Conservation (phyloP, 805 yeast genomes). For the Lipomyces japonicus region DNA sequence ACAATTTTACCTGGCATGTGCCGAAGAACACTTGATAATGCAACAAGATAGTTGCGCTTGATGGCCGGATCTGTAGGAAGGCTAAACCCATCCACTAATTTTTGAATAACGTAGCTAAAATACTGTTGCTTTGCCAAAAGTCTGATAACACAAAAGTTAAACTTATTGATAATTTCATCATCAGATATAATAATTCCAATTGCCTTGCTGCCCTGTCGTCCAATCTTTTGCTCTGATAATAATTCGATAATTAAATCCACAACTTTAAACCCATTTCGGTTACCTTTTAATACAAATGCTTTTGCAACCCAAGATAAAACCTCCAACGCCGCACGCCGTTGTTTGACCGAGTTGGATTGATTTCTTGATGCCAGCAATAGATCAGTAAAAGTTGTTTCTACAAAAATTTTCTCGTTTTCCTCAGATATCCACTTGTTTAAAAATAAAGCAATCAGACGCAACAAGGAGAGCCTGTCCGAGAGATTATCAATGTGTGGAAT, state of each 20-base stretch:
- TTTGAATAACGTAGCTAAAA: slow-evolving; percentile 58
- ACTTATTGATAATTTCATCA: slow-evolving; percentile 55
- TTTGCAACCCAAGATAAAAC: slow-evolving; percentile 46
- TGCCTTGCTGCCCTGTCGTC: slow-evolving; percentile 48
- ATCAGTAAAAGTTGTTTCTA: slow-evolving; percentile 12
- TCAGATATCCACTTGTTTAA: slow-evolving; percentile 53
- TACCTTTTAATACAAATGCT: slow-evolving; percentile 60
- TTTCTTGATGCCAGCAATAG: background rate
- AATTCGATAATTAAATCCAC: slow-evolving; percentile 40
- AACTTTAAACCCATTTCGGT: slow-evolving; percentile 39
- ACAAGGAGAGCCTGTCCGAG: slow-evolving; percentile 49
- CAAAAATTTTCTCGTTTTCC: slow-evolving; percentile 32
- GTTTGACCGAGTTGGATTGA: background rate
- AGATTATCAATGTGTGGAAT: slow-evolving; percentile 12
- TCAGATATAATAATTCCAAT: slow-evolving; percentile 68
- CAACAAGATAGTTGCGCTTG: slow-evolving; percentile 55
- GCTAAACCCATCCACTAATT: slow-evolving; percentile 49
- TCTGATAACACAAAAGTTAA: slow-evolving; percentile 56
- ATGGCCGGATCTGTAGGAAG: slow-evolving; percentile 16
- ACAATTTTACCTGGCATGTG: slow-evolving; percentile 62
- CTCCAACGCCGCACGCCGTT: slow-evolving; percentile 9
- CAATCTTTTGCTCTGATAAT: slow-evolving; percentile 37
- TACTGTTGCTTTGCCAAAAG: slow-evolving; percentile 76
- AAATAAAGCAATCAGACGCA: slow-evolving; percentile 53
- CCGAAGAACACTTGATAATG: slow-evolving; percentile 64